A percentile compares a stretch with the other conserved stretches of the same genome.
These are phyloP conservation scores for Heliosperma pusillum DNA, from an alignment of 148 eudicot species.

Conservation along the genomic window DNA sequence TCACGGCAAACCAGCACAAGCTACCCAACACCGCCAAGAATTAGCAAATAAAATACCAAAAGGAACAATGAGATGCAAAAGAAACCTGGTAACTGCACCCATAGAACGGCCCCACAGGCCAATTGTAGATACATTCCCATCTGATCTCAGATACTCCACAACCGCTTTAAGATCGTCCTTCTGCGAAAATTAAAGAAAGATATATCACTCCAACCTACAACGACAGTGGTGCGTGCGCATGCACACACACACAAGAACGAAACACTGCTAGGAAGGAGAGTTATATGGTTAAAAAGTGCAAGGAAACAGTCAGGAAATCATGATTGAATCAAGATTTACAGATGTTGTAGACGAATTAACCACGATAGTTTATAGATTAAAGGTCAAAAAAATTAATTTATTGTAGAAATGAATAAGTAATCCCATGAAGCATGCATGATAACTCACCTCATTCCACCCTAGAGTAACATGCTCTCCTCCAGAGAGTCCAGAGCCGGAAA, in stretches of 20 bases:
- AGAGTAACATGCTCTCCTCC: constrained; percentile 97
- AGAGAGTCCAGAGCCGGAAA: constrained; percentile 96
- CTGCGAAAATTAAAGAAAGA: constrained; percentile 39
- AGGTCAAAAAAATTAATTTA: not conserved
- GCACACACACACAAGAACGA: not conserved
- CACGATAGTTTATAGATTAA: not conserved
- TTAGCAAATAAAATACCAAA: not conserved
- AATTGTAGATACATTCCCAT: constrained; percentile 84
- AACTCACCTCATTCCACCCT: constrained; percentile 95
- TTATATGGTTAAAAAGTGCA: not conserved
- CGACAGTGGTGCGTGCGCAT: not conserved
- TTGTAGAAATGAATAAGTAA: constrained; percentile 7
- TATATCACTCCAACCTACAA: not conserved
- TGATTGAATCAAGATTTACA: not conserved
- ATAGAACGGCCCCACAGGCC: constrained; percentile 99
- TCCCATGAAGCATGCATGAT: constrained; percentile 13
- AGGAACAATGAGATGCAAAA: constrained; percentile 10
- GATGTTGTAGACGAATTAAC: not conserved
- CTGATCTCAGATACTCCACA: constrained; percentile 74
- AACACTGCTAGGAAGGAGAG: not conserved
- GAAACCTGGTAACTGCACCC: constrained; percentile 97
- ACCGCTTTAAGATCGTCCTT: constrained; percentile 90
- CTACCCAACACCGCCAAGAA: not conserved
- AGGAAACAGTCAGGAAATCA: not conserved
- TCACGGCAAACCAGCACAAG: not conserved